A percentile compares a stretch with the other conserved stretches of the same genome.
These are phyloP conservation scores for Boletellus ananiceps DNA, from an alignment of 768 basidiomycete species.

Conservation along the genomic window DNA sequence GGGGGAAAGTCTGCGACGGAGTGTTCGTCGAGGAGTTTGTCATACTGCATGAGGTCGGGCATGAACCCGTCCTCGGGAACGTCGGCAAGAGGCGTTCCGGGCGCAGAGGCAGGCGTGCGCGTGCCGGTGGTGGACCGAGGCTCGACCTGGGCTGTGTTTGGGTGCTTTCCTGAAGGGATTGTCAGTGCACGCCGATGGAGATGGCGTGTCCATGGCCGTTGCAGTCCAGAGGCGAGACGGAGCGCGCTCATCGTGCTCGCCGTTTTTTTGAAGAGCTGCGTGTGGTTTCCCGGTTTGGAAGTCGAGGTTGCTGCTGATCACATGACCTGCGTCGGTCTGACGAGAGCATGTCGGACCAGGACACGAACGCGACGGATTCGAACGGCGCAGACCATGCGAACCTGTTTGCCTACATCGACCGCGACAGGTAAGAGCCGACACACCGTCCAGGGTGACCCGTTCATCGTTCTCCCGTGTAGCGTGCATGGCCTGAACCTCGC, in stretches of 20 bases:
- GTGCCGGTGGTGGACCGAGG: not conserved
- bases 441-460: not conserved
- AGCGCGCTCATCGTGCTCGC: slow-evolving; percentile 25
- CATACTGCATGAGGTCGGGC: slow-evolving; percentile 61
- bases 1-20: slow-evolving; percentile 53
- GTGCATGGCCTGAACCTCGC: slow-evolving; percentile 78
- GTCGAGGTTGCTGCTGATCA: not conserved
- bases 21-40: slow-evolving; percentile 59
- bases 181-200: slow-evolving; percentile 2
- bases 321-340: too few species aligned
- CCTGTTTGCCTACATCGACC: slow-evolving; percentile 57
- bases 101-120: slow-evolving; percentile 2
- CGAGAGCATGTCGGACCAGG: slow-evolving; percentile 13
- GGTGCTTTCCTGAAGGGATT: slow-evolving; percentile 6
- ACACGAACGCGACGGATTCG: slow-evolving; percentile 9
- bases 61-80: slow-evolving; percentile 30
- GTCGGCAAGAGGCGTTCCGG: slow-evolving; percentile 16
- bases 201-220: slow-evolving; percentile 6
- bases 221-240: slow-evolving; percentile 11
- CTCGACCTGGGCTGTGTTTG: slow-evolving; percentile 2
- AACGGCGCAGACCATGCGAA: slow-evolving; percentile 49
- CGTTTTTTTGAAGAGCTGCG: slow-evolving; percentile 1
- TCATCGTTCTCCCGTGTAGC: slow-evolving; percentile 32
- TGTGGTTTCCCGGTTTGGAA: slow-evolving; percentile 18
- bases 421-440: slow-evolving; percentile 49